A percentile compares a stretch with the other conserved stretches of the same genome.
phyloP scores from a whole-genome alignment of 805 yeast species.

The Kodamaea kakaduensis region DNA sequence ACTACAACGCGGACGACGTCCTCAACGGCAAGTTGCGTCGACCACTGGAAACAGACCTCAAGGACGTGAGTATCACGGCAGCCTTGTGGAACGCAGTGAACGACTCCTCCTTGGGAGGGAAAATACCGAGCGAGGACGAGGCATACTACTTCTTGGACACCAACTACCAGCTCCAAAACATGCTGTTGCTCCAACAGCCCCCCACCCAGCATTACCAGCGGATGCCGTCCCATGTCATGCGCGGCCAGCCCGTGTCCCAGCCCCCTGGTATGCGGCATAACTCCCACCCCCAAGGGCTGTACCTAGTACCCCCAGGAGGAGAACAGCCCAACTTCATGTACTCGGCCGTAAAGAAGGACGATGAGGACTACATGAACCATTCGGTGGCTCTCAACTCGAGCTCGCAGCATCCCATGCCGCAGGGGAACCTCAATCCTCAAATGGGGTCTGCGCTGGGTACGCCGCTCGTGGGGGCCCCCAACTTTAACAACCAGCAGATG shows the following conservation, averaged over 20 bases:
- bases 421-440: too few relatives aligned
- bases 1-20: conserved; percentile 76
- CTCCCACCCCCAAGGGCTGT: conserved; percentile 13
- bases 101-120: conserved; percentile 57
- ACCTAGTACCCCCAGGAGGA: conserved; percentile 10
- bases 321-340: conserved; percentile 3
- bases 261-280: conserved; percentile 10
- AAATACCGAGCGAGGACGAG: conserved; percentile 47
- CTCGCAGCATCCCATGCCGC: not conserved
- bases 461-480: too few relatives aligned
- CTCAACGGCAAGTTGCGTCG: conserved; percentile 48
- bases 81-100: conserved; percentile 54
- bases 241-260: conserved; percentile 5
- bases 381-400: not conserved
- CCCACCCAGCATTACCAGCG: conserved; percentile 16
- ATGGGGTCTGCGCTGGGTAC: too few relatives aligned
- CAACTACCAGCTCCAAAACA: conserved; percentile 40
- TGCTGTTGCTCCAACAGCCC: conserved; percentile 25
- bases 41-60: conserved; percentile 56
- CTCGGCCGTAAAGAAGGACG: conserved; percentile 5
- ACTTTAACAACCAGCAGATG: too few relatives aligned
- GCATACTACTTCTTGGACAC: conserved; percentile 46
- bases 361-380: conserved; percentile 6
- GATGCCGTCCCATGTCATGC: conserved; percentile 13
- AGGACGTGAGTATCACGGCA: conserved; percentile 43